A percentile compares a stretch with the other conserved stretches of the same genome.
Conservation (phyloP, 164 flowering plant species). For the Malania oleifera region DNA sequence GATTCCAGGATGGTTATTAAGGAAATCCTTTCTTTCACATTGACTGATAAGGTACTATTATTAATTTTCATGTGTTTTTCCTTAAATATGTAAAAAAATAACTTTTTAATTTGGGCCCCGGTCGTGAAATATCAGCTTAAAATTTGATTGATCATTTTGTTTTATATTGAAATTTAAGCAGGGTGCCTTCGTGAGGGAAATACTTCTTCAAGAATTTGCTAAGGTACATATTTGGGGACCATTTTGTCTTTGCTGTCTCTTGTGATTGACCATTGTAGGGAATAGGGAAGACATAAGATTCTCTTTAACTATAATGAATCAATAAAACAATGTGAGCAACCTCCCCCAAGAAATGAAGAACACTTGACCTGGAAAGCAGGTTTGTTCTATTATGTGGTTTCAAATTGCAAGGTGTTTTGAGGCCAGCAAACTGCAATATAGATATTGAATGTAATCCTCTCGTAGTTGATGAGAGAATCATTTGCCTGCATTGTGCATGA, state of each 20-base stretch:
- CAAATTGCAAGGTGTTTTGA: no score
- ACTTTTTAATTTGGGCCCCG: neutral
- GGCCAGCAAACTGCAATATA: no score
- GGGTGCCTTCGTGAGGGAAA: conserved; percentile 88
- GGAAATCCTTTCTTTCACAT: conserved; percentile 65
- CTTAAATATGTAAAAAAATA: neutral
- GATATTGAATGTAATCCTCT: no score
- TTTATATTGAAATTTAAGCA: conserved; percentile 26
- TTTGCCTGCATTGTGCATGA: no score
- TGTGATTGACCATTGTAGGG: no score
- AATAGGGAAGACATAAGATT: no score
- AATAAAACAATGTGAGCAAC: no score
- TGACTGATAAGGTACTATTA: conserved; percentile 65
- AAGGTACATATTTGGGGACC: conserved; percentile 42
- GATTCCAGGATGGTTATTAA: conserved; percentile 46
- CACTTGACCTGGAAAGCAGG: no score
- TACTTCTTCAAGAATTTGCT: conserved; percentile 78
- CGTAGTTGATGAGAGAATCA: no score
- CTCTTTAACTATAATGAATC: no score
- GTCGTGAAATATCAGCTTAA: neutral
- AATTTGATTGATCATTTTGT: neutral
- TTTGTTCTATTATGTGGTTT: no score
- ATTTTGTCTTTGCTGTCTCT: neutral
- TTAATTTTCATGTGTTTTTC: neutral
- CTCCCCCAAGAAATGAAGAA: no score